Percentiles rank a stretch among this genome's conserved stretches.
Conservation (phyloP, 495 filamentous ascomycete species). For the Penicillium egyptiacum region DNA sequence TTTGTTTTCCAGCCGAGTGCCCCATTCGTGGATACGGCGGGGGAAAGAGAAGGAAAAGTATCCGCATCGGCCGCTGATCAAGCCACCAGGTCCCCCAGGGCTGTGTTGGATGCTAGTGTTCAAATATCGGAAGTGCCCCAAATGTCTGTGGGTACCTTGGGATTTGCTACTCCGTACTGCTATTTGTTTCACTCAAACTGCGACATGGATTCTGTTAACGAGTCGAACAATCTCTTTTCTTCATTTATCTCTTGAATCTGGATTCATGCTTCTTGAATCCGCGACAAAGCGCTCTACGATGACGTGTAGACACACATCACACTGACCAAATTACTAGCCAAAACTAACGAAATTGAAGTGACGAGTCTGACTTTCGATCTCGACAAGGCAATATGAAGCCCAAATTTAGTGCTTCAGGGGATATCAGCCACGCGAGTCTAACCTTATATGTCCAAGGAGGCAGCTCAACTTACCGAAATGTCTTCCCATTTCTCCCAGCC, state of each 20-base stretch:
- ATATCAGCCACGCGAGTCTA: not conserved
- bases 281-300: not conserved
- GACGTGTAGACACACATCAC: not conserved
- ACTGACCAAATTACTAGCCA: not conserved
- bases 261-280: not conserved
- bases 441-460: not conserved
- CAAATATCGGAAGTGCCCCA: not conserved
- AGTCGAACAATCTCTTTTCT: not conserved
- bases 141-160: not conserved
- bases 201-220: not conserved
- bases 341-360: not conserved
- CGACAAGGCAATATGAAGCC: too few species aligned
- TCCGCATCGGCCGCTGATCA: constrained; percentile 12
- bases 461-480: constrained; percentile 48
- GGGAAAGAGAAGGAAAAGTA: constrained; percentile 17
- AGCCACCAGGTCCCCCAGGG: not conserved
- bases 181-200: not conserved
- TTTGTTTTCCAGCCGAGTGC: not conserved
- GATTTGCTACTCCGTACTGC: not conserved
- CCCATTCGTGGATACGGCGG: not conserved
- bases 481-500: constrained; percentile 83
- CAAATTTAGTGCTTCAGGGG: constrained; percentile 20
- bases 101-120: not conserved
- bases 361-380: not conserved
- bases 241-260: not conserved